Evolutionary conservation across 345 rosid genomes (phyloP).

Genomic region (Eucalyptus albens): DNA sequence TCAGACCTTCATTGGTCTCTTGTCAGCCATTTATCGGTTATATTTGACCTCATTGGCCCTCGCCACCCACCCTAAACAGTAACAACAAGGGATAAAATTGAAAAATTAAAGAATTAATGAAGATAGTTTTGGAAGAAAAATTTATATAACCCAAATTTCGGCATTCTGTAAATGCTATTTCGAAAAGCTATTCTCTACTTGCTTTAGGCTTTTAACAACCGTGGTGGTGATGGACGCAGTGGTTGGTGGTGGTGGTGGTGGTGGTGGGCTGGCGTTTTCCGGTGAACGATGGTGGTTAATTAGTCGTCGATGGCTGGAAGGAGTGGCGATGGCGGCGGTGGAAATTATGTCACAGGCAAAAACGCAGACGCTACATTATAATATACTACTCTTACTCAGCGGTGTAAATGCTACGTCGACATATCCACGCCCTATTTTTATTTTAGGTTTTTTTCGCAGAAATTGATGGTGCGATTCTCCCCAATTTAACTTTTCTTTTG

Average conservation of each 20-base stretch:
- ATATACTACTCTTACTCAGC: background rate
- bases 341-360: background rate
- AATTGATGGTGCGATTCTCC: background rate
- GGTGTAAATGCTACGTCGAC: background rate
- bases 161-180: too few relatives aligned
- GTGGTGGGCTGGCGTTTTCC: background rate
- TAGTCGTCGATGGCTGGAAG: background rate
- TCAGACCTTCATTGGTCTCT: too few relatives aligned
- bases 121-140: too few relatives aligned
- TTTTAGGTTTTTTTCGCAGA: background rate
- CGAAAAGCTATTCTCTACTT: too few relatives aligned
- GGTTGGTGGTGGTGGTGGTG: background rate
- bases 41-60: too few relatives aligned
- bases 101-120: too few relatives aligned
- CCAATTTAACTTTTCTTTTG: background rate
- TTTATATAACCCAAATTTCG: too few relatives aligned
- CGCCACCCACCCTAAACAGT: rapidly evolving
- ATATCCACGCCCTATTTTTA: background rate
- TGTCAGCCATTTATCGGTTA: rapidly evolving
- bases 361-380: background rate
- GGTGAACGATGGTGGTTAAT: background rate
- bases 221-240: background rate
- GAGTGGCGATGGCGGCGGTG: background rate
- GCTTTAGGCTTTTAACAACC: background rate
- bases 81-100: rapidly evolving